A percentile compares a stretch with the other conserved stretches of the same genome.
Conservation (phyloP, 371 early-diverging fungal genomes). For the Mucor irregularis region DNA sequence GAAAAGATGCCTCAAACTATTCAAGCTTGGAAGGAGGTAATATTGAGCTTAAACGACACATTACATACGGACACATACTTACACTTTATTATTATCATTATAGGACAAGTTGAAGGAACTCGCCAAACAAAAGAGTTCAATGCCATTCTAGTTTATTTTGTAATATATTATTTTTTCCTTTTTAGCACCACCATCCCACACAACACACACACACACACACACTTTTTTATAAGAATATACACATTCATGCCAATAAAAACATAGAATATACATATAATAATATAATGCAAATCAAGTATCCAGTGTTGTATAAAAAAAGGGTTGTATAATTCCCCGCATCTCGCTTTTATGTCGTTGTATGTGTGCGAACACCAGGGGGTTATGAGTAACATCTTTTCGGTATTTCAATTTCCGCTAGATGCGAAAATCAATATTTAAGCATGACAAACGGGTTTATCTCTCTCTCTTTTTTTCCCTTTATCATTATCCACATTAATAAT, state of each 20-base stretch:
- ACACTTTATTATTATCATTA: background rate
- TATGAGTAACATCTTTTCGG: background rate
- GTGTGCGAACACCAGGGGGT: background rate
- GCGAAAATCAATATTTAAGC: too few species aligned
- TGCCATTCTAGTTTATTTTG: constrained; percentile 46
- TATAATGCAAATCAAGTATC: too few species aligned
- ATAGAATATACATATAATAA: too few species aligned
- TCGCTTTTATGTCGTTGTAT: background rate
- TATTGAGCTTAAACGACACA: background rate
- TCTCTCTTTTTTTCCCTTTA: constrained; percentile 1
- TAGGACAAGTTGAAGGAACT: constrained; percentile 53
- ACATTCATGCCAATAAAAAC: too few species aligned
- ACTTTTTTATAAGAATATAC: too few species aligned
- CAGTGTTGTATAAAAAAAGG: too few species aligned
- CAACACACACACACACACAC: background rate
- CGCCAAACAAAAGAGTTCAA: constrained; percentile 45
- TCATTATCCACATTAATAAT: background rate
- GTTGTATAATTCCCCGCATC: background rate
- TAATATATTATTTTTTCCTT: background rate
- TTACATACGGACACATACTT: background rate
- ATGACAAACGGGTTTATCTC: background rate
- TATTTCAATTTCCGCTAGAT: too few species aligned
- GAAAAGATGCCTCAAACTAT: constrained; percentile 55
- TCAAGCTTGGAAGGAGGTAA: constrained; percentile 54
- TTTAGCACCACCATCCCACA: too few species aligned